A percentile compares a stretch with the other conserved stretches of the same genome.
These are phyloP conservation scores for Dichotomocladium elegans DNA, from an alignment of 371 early-diverging fungal genomes.

Conservation along the genomic window DNA sequence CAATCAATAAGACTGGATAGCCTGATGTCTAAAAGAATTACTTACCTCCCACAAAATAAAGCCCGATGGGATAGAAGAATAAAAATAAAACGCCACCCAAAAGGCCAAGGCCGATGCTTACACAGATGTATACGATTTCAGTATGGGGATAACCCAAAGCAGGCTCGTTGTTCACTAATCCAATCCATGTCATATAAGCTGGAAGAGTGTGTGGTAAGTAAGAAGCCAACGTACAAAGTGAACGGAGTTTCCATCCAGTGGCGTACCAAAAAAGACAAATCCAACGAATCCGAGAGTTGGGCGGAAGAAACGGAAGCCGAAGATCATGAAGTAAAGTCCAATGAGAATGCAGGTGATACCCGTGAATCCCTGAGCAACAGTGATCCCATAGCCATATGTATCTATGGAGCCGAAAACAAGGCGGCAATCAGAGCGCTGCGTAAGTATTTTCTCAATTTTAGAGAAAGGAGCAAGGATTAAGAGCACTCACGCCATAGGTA, in stretches of 20 bases:
- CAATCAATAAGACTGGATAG: not conserved
- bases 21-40: not conserved
- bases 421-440: not conserved
- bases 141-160: conserved; percentile 32
- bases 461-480: not conserved
- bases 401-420: conserved; percentile 14
- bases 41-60: conserved; percentile 42
- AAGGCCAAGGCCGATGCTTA: conserved; percentile 39
- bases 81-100: conserved; percentile 30
- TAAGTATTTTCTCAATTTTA: not conserved
- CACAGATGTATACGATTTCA: conserved; percentile 38
- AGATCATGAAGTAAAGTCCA: conserved; percentile 36
- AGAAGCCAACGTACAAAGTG: too few relatives aligned
- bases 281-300: conserved; percentile 42
- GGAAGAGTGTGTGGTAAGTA: too few relatives aligned
- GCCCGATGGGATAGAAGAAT: conserved; percentile 28
- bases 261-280: conserved; percentile 46
- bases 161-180: conserved; percentile 47
- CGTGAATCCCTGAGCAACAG: conserved; percentile 36
- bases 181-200: conserved; percentile 50
- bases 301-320: conserved; percentile 40
- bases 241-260: too few relatives aligned
- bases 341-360: conserved; percentile 34
- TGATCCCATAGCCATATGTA: conserved; percentile 40
- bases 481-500: conserved; percentile 38